phyloP scores from a whole-genome alignment of 139 green algal genomes.

The Volvox reticuliferus region DNA sequence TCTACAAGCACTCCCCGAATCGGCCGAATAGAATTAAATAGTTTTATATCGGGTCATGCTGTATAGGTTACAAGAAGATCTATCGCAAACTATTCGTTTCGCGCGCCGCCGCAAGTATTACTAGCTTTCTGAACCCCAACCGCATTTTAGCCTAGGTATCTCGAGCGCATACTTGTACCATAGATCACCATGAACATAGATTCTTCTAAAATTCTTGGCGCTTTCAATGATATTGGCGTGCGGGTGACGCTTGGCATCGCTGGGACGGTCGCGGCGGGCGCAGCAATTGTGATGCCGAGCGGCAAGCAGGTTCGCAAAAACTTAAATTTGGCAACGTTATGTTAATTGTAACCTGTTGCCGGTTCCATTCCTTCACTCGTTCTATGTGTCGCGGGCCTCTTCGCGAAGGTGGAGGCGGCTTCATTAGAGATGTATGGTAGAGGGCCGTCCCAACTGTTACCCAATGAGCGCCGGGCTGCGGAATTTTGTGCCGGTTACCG shows the following conservation, averaged over 20 bases:
- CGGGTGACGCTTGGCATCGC: slow-evolving; percentile 43
- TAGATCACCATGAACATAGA: not conserved
- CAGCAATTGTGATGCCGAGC: slow-evolving; percentile 58
- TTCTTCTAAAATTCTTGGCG: not conserved
- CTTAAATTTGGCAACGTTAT: not conserved
- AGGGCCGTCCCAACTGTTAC: slow-evolving; percentile 45
- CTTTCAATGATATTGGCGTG: slow-evolving; percentile 46
- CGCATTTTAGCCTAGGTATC: too few species aligned
- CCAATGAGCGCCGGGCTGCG: slow-evolving; percentile 54
- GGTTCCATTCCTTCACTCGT: too few species aligned
- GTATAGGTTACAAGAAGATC: too few species aligned
- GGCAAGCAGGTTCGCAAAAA: slow-evolving; percentile 46
- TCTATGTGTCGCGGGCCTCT: not conserved
- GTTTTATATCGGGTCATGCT: too few species aligned
- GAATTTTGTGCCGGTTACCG: slow-evolving; percentile 64
- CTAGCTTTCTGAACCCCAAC: too few species aligned
- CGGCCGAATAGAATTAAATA: too few species aligned
- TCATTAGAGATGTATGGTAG: slow-evolving; percentile 66
- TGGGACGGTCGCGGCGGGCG: slow-evolving; percentile 28
- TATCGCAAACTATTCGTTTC: too few species aligned
- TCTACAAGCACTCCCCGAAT: too few species aligned
- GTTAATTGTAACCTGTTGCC: too few species aligned
- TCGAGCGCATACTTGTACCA: too few species aligned
- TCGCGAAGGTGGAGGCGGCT: slow-evolving; percentile 52
- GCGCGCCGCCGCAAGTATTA: too few species aligned